Evolutionary conservation across 169 alveolate genomes (phyloP), one percentile per base, ranked within the genome.

Genomic region (Theileria sp.): DNA sequence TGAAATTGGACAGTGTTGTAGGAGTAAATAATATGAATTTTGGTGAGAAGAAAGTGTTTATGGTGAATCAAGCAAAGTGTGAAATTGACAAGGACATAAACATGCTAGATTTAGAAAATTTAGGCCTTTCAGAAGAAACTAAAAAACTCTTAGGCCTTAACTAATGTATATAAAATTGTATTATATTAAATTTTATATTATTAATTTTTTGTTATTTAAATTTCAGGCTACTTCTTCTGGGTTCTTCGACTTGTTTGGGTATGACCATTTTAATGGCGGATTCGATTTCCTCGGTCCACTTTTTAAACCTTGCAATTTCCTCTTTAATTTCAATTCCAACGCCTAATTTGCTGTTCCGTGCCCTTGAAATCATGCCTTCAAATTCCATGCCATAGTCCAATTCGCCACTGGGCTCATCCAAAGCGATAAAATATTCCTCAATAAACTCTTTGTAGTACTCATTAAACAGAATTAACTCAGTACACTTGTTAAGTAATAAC

Each of bases 71-170:
- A 61, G 8, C 44, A 61, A 61, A 0, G n/a, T 0, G 34, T 28
- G 69, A 30, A 10, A 13, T 28, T 61, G 65, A 17, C 7, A 51
- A 26, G 34, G 26, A 69, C 15, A n/a, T 28, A 26, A 21, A 69
- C n/a, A 26, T 44, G 23, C 3, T 60, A 17, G 83, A 73, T 32
- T 66, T 81, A 65, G 69, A 81, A 68, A 66, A 81, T 21, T 65
- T 81, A 30, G 79, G 54, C 32, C 44, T 81, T 51, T 81, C 88
- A 13, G 78, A 75, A 58, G 88, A 81, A 50, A 81, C 88, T 13
- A 78, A 82, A 19, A 72, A 75, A 34, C 66, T 81, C 36, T 79
- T 81, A 9, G 84, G 76, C 34, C 73, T 81, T 4, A 78, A 80
- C 74, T 80, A 61, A 69, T n/a, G 7, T 30, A 3, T 36, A 36